These are phyloP conservation scores for Dalbergia cochinchinensis DNA, from an alignment of 306 rosid species.

Conservation along the genomic window DNA sequence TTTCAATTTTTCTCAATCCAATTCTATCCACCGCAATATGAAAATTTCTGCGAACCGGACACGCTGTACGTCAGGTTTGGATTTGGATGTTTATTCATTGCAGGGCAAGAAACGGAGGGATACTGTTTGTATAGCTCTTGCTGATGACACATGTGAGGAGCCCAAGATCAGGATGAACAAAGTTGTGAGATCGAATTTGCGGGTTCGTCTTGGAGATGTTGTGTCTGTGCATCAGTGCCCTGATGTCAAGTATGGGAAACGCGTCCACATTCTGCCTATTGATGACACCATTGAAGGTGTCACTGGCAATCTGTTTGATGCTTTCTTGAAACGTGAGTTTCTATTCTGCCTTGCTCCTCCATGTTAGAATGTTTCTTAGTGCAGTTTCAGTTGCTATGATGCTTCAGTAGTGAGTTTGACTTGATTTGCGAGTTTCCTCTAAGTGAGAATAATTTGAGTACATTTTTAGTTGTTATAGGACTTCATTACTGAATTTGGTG, in stretches of 20 bases:
- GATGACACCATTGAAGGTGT: slow-evolving; percentile 67
- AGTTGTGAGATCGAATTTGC: slow-evolving; percentile 65
- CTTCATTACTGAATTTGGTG: neutral
- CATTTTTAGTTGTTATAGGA: neutral
- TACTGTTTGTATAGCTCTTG: slow-evolving; percentile 65
- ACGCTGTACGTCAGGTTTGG: neutral
- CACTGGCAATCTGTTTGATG: slow-evolving; percentile 64
- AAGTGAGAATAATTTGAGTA: slow-evolving; percentile 4
- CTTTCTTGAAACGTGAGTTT: slow-evolving; percentile 67
- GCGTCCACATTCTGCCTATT: slow-evolving; percentile 61
- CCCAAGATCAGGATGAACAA: slow-evolving; percentile 63
- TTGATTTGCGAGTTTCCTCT: neutral
- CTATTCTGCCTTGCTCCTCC: neutral
- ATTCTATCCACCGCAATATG: too few species aligned
- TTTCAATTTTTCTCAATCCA: too few species aligned
- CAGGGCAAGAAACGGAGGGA: slow-evolving; percentile 68
- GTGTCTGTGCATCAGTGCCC: slow-evolving; percentile 67
- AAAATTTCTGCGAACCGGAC: too few species aligned
- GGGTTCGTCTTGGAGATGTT: slow-evolving; percentile 70
- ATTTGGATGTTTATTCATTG: slow-evolving; percentile 30
- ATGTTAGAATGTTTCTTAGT: neutral
- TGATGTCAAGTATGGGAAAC: slow-evolving; percentile 65
- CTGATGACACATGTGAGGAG: slow-evolving; percentile 63
- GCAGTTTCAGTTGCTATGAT: neutral
- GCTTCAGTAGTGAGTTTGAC: neutral